Evolutionary conservation across 2,329 filamentous ascomycete genomes (phyloP), one percentile per base, ranked within the genome.

Genomic region (Talaromyces amestolkiae): DNA sequence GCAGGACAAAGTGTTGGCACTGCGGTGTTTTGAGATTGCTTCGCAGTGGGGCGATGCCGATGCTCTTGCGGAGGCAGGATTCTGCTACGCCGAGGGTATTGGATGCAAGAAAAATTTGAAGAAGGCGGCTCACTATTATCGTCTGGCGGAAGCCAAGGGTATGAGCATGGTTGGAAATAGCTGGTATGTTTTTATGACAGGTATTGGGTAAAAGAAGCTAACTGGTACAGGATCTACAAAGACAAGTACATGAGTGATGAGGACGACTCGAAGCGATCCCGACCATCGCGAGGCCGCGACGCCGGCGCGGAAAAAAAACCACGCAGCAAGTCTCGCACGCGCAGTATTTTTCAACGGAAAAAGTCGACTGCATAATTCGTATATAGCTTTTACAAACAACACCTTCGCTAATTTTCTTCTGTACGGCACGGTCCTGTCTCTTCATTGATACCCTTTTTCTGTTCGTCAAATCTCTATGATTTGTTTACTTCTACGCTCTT

Each of bases 121-220:
- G 82, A 97, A 93, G 80, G 94, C 92, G 59, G 94, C 95, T 66
- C 91, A 87, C 67, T 92, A 95, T 73, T 98, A 98, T 77, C 89
- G 95, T 24, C 85, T 89, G 82, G 95, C 95, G 6, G 95, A 97
- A 76, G 88, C 90, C 27, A 95, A 95, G 79, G 95, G 95, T 7
- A 93, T 97, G 84, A 96, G 88, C 78, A 98, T 98, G 93, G 90
- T 97, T 65, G 95, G 95, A 64, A 98, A 98, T 77, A 97, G 93
- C 83, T 99, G 95, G 94, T 97, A 84, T 75, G 91, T 86, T n/a
- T 65, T 24, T 64, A 68, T 67, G 3, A 31, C n/a, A 35, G n/a
- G 19, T 2, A n/a, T 9, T 22, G 11, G n/a, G 3, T 37, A 8
- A 63, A 45, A 60, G 13, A 53, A 58, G 47, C 58, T 68, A 47